phyloP scores from a whole-genome alignment of 192 early-diverging fungal genomes.

The Thamnidium elegans region DNA sequence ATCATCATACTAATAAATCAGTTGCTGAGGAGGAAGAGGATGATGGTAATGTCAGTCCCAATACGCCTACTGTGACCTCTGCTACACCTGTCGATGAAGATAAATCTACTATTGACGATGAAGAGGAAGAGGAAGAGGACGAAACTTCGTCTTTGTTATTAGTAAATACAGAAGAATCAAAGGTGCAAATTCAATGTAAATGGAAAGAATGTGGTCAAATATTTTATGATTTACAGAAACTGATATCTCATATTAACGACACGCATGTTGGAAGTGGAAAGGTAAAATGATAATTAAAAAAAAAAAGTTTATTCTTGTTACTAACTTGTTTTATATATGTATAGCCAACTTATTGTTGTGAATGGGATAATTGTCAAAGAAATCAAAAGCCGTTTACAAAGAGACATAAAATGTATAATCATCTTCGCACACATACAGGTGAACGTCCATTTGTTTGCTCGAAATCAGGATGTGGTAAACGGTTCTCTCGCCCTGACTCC shows the following conservation, averaged over 20 bases:
- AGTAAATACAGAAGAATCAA: neutral
- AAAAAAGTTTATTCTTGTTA: neutral
- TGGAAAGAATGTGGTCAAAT: slow-evolving; percentile 50
- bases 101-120: neutral
- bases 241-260: slow-evolving; percentile 53
- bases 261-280: slow-evolving; percentile 55
- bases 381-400: slow-evolving; percentile 65
- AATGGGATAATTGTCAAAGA: slow-evolving; percentile 49
- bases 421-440: slow-evolving; percentile 72
- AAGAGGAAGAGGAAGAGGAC: slow-evolving; percentile 8
- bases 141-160: too few species aligned
- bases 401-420: slow-evolving; percentile 68
- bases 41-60: slow-evolving; percentile 20
- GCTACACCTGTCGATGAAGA: slow-evolving; percentile 2
- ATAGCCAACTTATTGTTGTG: slow-evolving; percentile 47
- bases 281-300: slow-evolving; percentile 27
- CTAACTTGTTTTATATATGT: neutral
- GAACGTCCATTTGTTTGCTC: slow-evolving; percentile 70
- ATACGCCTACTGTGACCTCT: slow-evolving; percentile 17
- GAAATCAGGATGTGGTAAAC: slow-evolving; percentile 58
- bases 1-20: neutral
- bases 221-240: slow-evolving; percentile 38
- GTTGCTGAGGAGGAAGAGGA: neutral
- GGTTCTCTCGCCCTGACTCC: slow-evolving; percentile 70
- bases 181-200: slow-evolving; percentile 33